Percentiles rank a stretch among this genome's conserved stretches.
These are phyloP conservation scores for Syzygium oleosum DNA, from an alignment of 345 rosid genomes.

Conservation along the genomic window DNA sequence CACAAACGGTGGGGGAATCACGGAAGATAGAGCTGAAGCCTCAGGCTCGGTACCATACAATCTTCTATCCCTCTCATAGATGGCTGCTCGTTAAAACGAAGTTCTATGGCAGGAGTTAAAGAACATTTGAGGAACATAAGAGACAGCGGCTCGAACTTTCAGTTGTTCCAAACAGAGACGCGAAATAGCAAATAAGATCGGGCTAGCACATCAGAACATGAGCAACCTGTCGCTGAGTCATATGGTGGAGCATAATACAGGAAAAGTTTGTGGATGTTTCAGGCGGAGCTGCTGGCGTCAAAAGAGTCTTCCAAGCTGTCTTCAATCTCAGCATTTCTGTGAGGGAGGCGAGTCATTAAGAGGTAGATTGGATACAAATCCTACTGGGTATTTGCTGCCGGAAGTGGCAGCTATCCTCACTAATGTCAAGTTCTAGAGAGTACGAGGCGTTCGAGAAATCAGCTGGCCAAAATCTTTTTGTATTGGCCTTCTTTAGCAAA, in stretches of 20 bases:
- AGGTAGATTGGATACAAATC: background rate
- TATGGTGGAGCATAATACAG: background rate
- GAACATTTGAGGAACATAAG: background rate
- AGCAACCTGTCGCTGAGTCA: background rate
- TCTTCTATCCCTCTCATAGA: background rate
- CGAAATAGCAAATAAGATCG: background rate
- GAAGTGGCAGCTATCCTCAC: background rate
- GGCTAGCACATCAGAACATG: background rate
- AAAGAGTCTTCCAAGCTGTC: background rate
- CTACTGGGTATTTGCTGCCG: background rate
- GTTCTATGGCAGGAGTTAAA: background rate
- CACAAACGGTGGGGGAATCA: background rate
- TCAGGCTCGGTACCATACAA: background rate
- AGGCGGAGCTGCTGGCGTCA: background rate
- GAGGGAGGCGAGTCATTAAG: background rate
- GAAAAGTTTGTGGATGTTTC: background rate
- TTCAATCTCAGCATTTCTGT: background rate
- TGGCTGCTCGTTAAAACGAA: background rate
- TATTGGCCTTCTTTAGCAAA: background rate
- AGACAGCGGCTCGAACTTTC: background rate
- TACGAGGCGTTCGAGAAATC: background rate
- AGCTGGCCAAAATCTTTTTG: background rate
- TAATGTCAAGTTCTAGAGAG: background rate
- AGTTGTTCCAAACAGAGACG: background rate
- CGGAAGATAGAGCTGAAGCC: background rate